phyloP scores from a whole-genome alignment of 306 rosid species.

The Calophaca sinica region DNA sequence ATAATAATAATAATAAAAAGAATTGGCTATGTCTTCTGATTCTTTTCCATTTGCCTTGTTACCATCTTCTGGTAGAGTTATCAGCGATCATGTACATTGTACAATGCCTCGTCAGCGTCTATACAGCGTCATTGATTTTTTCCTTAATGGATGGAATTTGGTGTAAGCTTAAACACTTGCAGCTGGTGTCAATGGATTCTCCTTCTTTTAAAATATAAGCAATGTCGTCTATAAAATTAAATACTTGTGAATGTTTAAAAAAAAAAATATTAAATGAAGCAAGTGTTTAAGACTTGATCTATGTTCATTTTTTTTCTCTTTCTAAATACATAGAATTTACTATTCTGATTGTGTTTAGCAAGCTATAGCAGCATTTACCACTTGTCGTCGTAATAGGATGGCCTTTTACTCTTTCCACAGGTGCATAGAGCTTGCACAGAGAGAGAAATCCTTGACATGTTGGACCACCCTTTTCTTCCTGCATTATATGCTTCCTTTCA shows the following conservation, averaged over 20 bases:
- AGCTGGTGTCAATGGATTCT: neutral
- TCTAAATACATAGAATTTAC: too few relatives aligned
- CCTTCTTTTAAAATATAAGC: neutral
- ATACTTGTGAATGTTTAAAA: neutral
- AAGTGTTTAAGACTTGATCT: neutral
- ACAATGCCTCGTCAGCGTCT: too few relatives aligned
- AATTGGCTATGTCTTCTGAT: too few relatives aligned
- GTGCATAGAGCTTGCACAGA: slow-evolving; percentile 99
- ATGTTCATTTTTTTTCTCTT: too few relatives aligned
- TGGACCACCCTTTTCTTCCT: slow-evolving; percentile 99
- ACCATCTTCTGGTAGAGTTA: too few relatives aligned
- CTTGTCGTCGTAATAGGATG: slow-evolving; percentile 10
- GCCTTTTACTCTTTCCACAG: slow-evolving; percentile 52
- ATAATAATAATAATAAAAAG: too few relatives aligned
- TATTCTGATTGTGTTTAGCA: slow-evolving; percentile 12
- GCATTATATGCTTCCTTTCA: slow-evolving; percentile 96
- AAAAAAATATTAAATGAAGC: neutral
- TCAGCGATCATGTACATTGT: too few relatives aligned
- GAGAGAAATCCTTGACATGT: slow-evolving; percentile 93
- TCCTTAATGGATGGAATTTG: too few relatives aligned
- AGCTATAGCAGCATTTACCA: slow-evolving; percentile 29
- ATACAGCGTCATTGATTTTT: too few relatives aligned
- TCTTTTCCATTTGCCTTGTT: too few relatives aligned
- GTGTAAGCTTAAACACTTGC: too few relatives aligned
- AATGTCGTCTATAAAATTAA: neutral